Evolutionary conservation across 1,284 basidiomycete genomes (phyloP), one percentile per base, ranked within the genome.

Genomic region (Wolfiporia cocos): DNA sequence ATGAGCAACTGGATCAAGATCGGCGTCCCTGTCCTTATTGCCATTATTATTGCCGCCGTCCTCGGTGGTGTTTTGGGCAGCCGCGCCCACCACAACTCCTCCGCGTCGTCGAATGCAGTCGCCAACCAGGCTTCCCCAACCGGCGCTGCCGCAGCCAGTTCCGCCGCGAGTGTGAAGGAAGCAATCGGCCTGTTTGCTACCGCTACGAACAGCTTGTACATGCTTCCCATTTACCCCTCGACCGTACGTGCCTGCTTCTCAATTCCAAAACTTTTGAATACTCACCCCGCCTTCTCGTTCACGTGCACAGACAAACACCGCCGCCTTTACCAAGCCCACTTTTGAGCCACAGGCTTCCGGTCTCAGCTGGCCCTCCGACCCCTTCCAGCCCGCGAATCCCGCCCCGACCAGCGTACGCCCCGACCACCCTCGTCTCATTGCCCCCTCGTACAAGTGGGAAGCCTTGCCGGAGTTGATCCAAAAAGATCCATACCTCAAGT

Each of bases 391-490:
- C 9, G 63, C 75, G 17, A 78, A 62, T 49, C 78, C 82, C 9
- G 63, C 66, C 37, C 71, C 76, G 12, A 78, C 80, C 24, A 67
- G 61, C 41, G 71, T 86, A 34, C 86, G 92, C 42, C 58, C 81
- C 5, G 81, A 88, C 54, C 90, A 94, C 53, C 95, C 95, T 18
- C 86, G 91, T 48, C 74, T 99, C 49, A 87, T 97, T 52, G 94
- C 94, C 14, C 91, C 95, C 10, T 57, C 74, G 12, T 94, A 92
- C 74, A 92, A 93, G 65, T 98, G 96, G 95, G 67, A 78, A 21
- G 90, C 83, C 19, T 76, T 99, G 28, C 81, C 82, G 10, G 57
- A 59, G n/a, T 72, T 94, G 52, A 97, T 98, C 57, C 63, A 72
- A 45, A 80, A 74, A 47, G 89, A 96, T 62, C 83, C 92, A 9